A percentile compares a stretch with the other conserved stretches of the same genome.
Evolutionary conservation across 129 eudicot species (phyloP).

Genomic region (Tanacetum coccineum): DNA sequence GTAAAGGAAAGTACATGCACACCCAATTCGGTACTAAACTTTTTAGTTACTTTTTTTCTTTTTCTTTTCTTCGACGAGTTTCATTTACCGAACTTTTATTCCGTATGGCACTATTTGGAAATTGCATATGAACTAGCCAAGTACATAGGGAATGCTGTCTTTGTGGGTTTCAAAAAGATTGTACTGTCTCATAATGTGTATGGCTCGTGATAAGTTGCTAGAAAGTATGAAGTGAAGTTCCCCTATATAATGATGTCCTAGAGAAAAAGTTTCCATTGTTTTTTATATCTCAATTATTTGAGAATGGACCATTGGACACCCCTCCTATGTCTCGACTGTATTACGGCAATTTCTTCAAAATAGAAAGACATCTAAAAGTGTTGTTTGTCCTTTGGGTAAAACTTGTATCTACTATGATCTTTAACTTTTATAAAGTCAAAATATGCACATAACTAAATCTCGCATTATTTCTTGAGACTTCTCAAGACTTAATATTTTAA

Average conservation of each 20-base stretch:
- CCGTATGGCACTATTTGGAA: no score
- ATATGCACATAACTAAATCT: no score
- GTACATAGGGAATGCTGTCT: background rate
- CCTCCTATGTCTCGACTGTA: conserved; percentile 16
- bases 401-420: background rate
- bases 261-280: conserved; percentile 4
- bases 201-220: conserved; percentile 19
- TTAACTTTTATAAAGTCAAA: no score
- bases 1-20: no score
- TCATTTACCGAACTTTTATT: no score
- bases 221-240: conserved; percentile 20
- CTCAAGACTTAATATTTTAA: no score
- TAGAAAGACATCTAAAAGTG: conserved; percentile 17
- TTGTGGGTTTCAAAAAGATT: conserved; percentile 19
- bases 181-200: conserved; percentile 15
- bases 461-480: no score
- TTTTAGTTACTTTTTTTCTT: no score
- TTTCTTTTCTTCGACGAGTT: no score
- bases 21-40: no score
- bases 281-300: conserved; percentile 18
- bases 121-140: no score
- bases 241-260: conserved; percentile 18
- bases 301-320: conserved; percentile 17
- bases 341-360: conserved; percentile 14
- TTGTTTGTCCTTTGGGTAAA: conserved; percentile 11